Conservation (phyloP, 306 rosid genomes). For the Lathyrus tuberosus region DNA sequence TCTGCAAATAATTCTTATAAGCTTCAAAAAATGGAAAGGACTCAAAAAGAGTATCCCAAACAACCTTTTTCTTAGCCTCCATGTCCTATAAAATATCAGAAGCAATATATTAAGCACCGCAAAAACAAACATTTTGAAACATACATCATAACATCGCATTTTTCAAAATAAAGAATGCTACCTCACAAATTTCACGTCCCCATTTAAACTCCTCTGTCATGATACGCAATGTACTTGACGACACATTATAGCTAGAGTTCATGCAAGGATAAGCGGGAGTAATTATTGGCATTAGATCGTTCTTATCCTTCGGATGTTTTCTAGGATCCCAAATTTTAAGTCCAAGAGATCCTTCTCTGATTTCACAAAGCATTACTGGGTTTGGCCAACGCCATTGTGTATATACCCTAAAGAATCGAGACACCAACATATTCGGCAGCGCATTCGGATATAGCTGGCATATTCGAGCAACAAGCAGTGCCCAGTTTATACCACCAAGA, state of each 20-base stretch:
- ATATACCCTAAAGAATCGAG: constrained; percentile 92
- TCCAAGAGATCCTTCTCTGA: constrained; percentile 87
- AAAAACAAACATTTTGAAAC: constrained; percentile 27
- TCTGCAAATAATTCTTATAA: constrained; percentile 74
- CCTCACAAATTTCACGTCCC: constrained; percentile 90
- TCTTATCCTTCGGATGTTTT: constrained; percentile 75
- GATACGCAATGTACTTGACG: constrained; percentile 75
- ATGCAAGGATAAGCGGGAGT: constrained; percentile 96
- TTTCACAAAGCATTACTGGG: constrained; percentile 88
- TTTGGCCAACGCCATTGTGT: constrained; percentile 98
- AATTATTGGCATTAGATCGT: constrained; percentile 88
- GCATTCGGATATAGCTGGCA: constrained; percentile 98
- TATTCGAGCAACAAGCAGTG: constrained; percentile 94
- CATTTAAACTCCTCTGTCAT: constrained; percentile 82
- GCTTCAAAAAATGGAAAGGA: constrained; percentile 78
- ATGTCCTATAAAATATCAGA: constrained; percentile 68
- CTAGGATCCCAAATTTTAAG: constrained; percentile 96
- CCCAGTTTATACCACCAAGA: constrained; percentile 98
- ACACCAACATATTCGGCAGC: constrained; percentile 88
- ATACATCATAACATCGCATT: constrained; percentile 59
- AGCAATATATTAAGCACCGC: constrained; percentile 30
- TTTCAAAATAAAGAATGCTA: constrained; percentile 36
- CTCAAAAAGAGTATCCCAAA: constrained; percentile 93
- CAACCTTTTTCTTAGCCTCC: constrained; percentile 69
- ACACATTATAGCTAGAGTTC: constrained; percentile 97